phyloP scores from a whole-genome alignment of 2,329 filamentous ascomycete genomes.

The Penicillium nordicum region DNA sequence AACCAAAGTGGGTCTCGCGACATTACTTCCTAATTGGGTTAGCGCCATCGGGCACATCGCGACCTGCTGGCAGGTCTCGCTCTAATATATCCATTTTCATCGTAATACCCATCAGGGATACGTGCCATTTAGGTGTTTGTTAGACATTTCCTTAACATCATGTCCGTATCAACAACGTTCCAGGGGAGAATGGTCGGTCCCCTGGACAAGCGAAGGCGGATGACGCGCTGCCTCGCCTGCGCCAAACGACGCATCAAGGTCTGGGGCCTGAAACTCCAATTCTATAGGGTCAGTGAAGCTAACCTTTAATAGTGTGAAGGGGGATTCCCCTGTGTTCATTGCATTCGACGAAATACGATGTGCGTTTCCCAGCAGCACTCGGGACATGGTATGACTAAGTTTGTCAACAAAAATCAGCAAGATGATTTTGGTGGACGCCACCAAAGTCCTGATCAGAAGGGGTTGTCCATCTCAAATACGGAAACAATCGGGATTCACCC shows the following conservation, averaged over 20 bases:
- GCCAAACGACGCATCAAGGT: constrained; percentile 7
- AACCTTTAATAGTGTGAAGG: background rate
- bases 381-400: background rate
- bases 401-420: background rate
- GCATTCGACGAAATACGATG: background rate
- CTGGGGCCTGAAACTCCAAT: background rate
- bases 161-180: background rate
- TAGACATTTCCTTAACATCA: background rate
- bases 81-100: background rate
- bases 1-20: background rate
- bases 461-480: background rate
- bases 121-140: background rate
- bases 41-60: background rate
- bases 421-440: background rate
- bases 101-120: background rate
- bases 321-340: background rate
- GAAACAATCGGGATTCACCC: background rate
- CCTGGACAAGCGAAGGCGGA: constrained; percentile 5
- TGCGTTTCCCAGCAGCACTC: constrained; percentile 1
- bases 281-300: background rate
- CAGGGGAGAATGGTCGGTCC: constrained; percentile 3
- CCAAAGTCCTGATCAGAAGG: background rate
- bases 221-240: constrained; percentile 4
- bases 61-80: background rate
- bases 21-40: background rate